Conservation (phyloP, 2,329 filamentous ascomycete genomes). For the Ceratocystis smalleyi region DNA sequence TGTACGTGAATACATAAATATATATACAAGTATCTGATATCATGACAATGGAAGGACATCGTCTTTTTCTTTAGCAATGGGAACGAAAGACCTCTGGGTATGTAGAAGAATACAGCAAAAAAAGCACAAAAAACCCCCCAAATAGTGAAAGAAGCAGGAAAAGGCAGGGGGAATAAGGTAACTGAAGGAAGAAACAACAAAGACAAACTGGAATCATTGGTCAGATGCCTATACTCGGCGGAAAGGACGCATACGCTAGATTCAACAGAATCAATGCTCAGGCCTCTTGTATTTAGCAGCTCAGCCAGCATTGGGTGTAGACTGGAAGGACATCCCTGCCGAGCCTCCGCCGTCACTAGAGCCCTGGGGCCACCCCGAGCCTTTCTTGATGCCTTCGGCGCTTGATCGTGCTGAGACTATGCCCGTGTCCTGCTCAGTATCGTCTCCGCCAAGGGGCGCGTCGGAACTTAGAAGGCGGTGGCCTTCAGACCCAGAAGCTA, state of each 20-base stretch:
- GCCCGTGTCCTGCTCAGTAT: neutral
- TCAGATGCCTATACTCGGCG: neutral
- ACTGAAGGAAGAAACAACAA: neutral
- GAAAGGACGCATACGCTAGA: neutral
- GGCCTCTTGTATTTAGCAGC: neutral
- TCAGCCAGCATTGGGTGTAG: neutral
- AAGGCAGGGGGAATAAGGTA: neutral
- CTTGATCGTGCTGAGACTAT: neutral
- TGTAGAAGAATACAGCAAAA: neutral
- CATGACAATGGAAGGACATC: neutral
- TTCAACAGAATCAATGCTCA: neutral
- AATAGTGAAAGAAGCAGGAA: slow-evolving; percentile 4
- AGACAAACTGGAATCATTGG: neutral
- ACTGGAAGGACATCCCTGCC: neutral
- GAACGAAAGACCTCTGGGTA: neutral
- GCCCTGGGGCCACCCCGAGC: neutral
- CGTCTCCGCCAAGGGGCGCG: neutral
- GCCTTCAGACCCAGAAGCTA: neutral
- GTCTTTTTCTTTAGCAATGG: neutral
- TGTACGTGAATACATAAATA: neutral
- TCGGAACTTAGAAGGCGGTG: neutral
- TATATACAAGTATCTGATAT: neutral
- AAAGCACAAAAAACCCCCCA: neutral
- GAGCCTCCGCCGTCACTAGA: neutral
- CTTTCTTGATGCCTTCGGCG: neutral